phyloP scores from a whole-genome alignment of 2,329 filamentous ascomycete genomes.

The Neopestalotiopsis rosae region DNA sequence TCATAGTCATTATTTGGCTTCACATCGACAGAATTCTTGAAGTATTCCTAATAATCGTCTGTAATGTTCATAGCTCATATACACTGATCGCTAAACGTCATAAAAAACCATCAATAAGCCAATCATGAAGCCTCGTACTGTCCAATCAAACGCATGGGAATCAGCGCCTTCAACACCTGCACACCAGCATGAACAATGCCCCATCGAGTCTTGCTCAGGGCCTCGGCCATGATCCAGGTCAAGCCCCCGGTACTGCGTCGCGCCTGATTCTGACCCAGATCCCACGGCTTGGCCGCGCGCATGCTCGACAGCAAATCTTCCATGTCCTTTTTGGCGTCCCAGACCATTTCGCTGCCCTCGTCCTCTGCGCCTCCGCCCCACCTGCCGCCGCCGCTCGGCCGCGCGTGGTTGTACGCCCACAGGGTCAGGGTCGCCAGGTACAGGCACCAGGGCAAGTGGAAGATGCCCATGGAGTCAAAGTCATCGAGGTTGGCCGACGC shows the following conservation, averaged over 20 bases:
- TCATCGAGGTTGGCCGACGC: constrained; percentile 54
- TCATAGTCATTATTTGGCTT: no score
- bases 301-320: constrained; percentile 45
- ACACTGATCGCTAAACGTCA: neutral
- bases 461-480: constrained; percentile 57
- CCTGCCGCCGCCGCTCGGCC: constrained; percentile 19
- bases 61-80: no score
- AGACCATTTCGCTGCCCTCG: constrained; percentile 53
- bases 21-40: no score
- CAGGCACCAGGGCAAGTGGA: constrained; percentile 67
- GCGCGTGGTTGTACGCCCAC: constrained; percentile 61
- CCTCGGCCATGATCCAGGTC: constrained; percentile 59
- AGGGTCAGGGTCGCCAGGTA: constrained; percentile 63
- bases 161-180: constrained; percentile 50
- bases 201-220: constrained; percentile 63
- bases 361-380: constrained; percentile 25
- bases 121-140: constrained; percentile 14
- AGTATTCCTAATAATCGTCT: neutral
- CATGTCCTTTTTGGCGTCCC: constrained; percentile 57
- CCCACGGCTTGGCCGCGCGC: constrained; percentile 41
- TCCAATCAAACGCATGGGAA: constrained; percentile 29
- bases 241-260: constrained; percentile 57
- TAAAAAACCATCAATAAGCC: neutral
- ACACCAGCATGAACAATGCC: constrained; percentile 67
- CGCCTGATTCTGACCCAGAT: constrained; percentile 42